Conservation (phyloP, 2,329 filamentous ascomycete genomes). For the Hymenoscyphus salicellus region DNA sequence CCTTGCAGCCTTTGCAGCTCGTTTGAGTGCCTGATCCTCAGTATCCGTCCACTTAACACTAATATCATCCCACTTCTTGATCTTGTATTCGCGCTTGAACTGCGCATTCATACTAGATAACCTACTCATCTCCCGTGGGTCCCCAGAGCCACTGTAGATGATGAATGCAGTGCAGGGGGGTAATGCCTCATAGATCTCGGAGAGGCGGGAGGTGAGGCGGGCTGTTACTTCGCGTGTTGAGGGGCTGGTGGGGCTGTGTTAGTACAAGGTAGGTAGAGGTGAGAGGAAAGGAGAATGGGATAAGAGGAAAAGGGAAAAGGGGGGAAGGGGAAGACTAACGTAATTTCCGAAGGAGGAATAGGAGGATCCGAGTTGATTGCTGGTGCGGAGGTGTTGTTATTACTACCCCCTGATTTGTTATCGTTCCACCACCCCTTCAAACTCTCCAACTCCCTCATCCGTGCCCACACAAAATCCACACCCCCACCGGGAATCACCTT, state of each 20-base stretch:
- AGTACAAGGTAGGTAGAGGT: slow-evolving; percentile 1
- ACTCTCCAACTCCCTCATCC: slow-evolving; percentile 63
- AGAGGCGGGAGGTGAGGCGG: slow-evolving; percentile 45
- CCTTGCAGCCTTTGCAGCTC: slow-evolving; percentile 55
- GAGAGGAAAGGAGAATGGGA: background rate
- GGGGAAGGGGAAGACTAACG: background rate
- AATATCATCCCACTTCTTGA: slow-evolving; percentile 64
- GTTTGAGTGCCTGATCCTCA: slow-evolving; percentile 61
- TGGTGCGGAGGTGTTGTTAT: background rate
- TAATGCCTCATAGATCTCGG: slow-evolving; percentile 54
- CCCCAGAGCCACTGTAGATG: slow-evolving; percentile 63
- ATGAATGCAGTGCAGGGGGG: slow-evolving; percentile 65
- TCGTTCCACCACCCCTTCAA: slow-evolving; percentile 67
- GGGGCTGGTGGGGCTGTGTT: slow-evolving; percentile 14
- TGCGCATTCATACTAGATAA: slow-evolving; percentile 59
- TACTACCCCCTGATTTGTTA: slow-evolving; percentile 38
- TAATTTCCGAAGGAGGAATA: slow-evolving; percentile 4
- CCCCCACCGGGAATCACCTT: slow-evolving; percentile 56
- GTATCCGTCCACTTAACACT: slow-evolving; percentile 66
- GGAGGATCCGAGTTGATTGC: slow-evolving; percentile 7
- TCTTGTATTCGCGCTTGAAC: slow-evolving; percentile 64
- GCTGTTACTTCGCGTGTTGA: slow-evolving; percentile 25
- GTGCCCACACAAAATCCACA: slow-evolving; percentile 65
- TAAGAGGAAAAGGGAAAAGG: too few species aligned
- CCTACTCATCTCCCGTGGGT: slow-evolving; percentile 63